These are phyloP conservation scores for Hypoxylon sp. DNA, from an alignment of 2,329 filamentous ascomycete species.

Conservation along the genomic window DNA sequence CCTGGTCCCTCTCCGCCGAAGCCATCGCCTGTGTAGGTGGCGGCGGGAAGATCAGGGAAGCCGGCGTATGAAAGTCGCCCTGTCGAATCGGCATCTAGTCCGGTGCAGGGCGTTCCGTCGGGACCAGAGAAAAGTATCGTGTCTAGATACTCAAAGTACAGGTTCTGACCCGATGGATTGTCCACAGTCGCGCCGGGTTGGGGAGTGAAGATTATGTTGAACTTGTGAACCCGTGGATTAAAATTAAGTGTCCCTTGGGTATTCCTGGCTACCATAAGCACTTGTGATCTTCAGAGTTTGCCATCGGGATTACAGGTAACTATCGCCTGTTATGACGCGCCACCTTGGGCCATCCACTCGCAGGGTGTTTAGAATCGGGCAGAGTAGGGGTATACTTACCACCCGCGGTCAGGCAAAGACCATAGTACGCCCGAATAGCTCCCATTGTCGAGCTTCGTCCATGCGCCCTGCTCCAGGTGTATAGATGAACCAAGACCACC, in stretches of 20 bases:
- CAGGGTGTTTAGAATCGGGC: not conserved
- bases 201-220: slow-evolving; percentile 71
- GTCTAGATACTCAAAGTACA: slow-evolving; percentile 74
- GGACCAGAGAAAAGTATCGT: slow-evolving; percentile 76
- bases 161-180: slow-evolving; percentile 71
- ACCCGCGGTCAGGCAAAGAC: slow-evolving; percentile 77
- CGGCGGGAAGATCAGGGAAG: slow-evolving; percentile 74
- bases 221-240: slow-evolving; percentile 78
- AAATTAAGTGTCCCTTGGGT: slow-evolving; percentile 79
- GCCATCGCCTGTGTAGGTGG: slow-evolving; percentile 76
- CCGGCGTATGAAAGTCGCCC: slow-evolving; percentile 69
- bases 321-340: not conserved
- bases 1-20: slow-evolving; percentile 74
- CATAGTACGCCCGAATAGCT: slow-evolving; percentile 75
- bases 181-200: slow-evolving; percentile 65
- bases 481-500: slow-evolving; percentile 77
- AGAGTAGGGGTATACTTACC: slow-evolving; percentile 58
- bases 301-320: not conserved
- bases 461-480: slow-evolving; percentile 68
- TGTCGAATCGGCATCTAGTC: slow-evolving; percentile 72
- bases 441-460: slow-evolving; percentile 67
- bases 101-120: slow-evolving; percentile 72
- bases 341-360: not conserved
- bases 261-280: slow-evolving; percentile 62
- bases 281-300: not conserved